Conservation (phyloP, 441 rosid genomes). For the Kokia cookei region DNA sequence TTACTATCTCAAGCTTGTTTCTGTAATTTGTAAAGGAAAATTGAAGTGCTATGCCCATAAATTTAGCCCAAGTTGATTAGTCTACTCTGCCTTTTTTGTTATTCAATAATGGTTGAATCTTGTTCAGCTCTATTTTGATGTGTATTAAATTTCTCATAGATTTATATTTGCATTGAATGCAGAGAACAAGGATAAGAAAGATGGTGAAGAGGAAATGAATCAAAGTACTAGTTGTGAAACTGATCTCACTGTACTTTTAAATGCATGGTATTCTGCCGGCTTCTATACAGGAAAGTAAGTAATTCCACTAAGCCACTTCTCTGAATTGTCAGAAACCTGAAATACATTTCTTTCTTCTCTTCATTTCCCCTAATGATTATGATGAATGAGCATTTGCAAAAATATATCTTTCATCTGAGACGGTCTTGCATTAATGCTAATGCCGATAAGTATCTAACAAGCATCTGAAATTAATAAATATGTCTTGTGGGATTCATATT, state of each 20-base stretch:
- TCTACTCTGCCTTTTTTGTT: neutral
- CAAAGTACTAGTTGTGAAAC: conserved; percentile 28
- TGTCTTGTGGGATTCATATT: neutral
- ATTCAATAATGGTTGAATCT: neutral
- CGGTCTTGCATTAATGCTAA: neutral
- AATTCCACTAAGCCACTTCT: neutral
- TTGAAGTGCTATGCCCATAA: neutral
- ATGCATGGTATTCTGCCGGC: conserved; percentile 69
- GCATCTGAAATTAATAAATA: neutral
- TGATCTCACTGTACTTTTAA: conserved; percentile 45
- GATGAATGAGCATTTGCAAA: neutral
- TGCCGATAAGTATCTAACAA: neutral
- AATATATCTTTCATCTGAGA: neutral
- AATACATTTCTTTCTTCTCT: neutral
- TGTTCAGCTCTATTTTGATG: neutral
- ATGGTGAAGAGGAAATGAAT: conserved; percentile 20
- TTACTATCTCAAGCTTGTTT: neutral
- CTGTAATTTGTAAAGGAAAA: neutral
- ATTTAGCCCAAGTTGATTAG: neutral
- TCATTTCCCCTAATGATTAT: neutral
- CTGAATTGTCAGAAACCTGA: neutral
- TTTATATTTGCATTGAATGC: conserved; percentile 6
- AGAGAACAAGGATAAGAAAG: conserved; percentile 29
- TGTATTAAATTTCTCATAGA: neutral
- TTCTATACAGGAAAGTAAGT: conserved; percentile 66